phyloP scores from a whole-genome alignment of 345 rosid genomes.

The Linum lewisii region DNA sequence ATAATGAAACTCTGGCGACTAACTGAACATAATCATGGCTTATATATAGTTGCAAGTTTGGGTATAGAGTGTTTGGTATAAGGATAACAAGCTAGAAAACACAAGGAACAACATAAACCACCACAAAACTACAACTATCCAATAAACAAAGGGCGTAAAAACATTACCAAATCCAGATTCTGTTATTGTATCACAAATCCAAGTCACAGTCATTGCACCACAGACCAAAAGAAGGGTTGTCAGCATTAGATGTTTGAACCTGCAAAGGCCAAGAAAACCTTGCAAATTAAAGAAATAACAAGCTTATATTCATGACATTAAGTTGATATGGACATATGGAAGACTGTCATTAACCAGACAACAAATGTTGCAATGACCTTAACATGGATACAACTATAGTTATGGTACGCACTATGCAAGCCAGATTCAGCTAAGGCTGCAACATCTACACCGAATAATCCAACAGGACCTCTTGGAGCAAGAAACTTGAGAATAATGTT shows the following conservation, averaged over 20 bases:
- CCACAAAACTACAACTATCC: not conserved
- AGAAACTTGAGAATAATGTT: not conserved
- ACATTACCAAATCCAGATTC: conserved; percentile 92
- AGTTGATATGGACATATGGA: not conserved
- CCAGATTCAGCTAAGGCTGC: not conserved
- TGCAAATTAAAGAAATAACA: not conserved
- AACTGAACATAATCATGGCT: not conserved
- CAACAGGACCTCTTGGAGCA: not conserved
- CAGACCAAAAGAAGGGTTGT: conserved; percentile 73
- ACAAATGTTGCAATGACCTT: not conserved
- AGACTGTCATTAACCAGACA: not conserved
- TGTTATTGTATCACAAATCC: conserved; percentile 90
- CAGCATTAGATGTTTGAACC: conserved; percentile 79
- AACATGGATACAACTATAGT: not conserved
- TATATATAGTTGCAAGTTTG: too few relatives aligned
- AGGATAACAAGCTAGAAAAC: conserved; percentile 3
- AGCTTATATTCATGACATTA: not conserved
- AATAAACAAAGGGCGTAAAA: not conserved
- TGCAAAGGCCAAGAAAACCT: conserved; percentile 23
- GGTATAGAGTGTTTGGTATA: not conserved
- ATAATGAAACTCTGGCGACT: not conserved
- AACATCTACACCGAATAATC: not conserved
- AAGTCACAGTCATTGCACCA: conserved; percentile 90
- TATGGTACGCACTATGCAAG: not conserved
- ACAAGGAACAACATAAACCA: not conserved